Percentiles rank a stretch among this genome's conserved stretches.
These are phyloP conservation scores for Choanephora cucurbitarum DNA, from an alignment of 371 early-diverging fungal genomes.

Conservation along the genomic window DNA sequence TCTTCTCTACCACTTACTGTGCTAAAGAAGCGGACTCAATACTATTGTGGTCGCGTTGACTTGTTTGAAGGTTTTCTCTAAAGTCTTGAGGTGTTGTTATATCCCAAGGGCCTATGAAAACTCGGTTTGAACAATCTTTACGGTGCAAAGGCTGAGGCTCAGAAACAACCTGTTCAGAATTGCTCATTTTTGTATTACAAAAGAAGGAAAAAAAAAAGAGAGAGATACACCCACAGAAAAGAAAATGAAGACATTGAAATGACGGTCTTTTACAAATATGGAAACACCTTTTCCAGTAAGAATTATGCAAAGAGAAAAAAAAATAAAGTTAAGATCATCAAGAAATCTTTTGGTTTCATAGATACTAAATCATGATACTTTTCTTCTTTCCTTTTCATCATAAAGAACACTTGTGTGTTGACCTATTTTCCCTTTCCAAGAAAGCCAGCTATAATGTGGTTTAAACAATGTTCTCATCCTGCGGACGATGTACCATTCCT, in stretches of 20 bases:
- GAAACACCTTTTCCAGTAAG: background rate
- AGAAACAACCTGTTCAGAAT: background rate
- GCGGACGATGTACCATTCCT: too few relatives aligned
- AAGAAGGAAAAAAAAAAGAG: constrained; percentile 7
- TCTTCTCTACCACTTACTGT: background rate
- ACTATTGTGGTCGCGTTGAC: background rate
- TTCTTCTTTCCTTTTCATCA: too few relatives aligned
- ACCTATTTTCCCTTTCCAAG: too few relatives aligned
- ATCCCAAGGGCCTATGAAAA: constrained; percentile 42
- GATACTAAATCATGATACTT: too few relatives aligned
- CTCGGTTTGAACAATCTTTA: constrained; percentile 23
- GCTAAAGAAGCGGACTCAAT: background rate
- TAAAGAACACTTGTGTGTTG: too few relatives aligned
- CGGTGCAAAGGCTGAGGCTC: constrained; percentile 18
- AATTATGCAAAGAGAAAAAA: too few relatives aligned
- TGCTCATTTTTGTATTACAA: constrained; percentile 3
- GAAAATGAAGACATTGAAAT: background rate
- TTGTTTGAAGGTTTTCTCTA: background rate
- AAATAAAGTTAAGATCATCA: too few relatives aligned
- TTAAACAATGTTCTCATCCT: too few relatives aligned
- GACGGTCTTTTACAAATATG: constrained; percentile 6
- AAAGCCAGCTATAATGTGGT: too few relatives aligned
- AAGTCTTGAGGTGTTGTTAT: constrained; percentile 6
- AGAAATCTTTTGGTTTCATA: too few relatives aligned
- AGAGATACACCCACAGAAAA: constrained; percentile 1